Percentiles rank a stretch among this genome's conserved stretches.
Conservation (phyloP, 1,284 basidiomycete genomes). For the Afroboletus lepidellus region DNA sequence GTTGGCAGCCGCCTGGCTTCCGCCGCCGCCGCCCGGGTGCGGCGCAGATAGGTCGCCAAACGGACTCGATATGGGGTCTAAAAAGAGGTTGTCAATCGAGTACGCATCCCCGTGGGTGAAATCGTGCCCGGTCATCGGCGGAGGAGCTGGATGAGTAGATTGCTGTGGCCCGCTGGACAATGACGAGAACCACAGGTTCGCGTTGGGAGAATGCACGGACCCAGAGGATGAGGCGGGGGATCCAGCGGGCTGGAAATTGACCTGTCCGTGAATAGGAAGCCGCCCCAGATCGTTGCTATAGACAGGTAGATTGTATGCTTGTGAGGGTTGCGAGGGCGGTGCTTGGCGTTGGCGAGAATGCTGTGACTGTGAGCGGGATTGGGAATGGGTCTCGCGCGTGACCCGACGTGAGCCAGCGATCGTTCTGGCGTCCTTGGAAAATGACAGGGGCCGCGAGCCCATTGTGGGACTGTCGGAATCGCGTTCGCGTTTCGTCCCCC, state of each 20-base stretch:
- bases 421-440: constrained; percentile 21
- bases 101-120: constrained; percentile 14
- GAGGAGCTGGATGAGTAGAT: not conserved
- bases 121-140: constrained; percentile 4
- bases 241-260: constrained; percentile 13
- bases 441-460: constrained; percentile 1
- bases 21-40: not conserved
- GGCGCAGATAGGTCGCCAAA: constrained; percentile 14
- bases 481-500: constrained; percentile 59
- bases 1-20: not conserved
- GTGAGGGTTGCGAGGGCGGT: not conserved
- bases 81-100: constrained; percentile 28
- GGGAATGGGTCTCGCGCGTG: constrained; percentile 19
- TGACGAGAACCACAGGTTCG: constrained; percentile 22
- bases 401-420: constrained; percentile 37
- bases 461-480: constrained; percentile 44
- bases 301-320: constrained; percentile 43
- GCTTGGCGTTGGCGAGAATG: constrained; percentile 11
- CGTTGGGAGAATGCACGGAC: constrained; percentile 10
- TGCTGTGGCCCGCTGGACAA: constrained; percentile 2
- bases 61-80: constrained; percentile 20
- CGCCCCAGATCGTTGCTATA: constrained; percentile 60
- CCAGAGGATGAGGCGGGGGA: constrained; percentile 3
- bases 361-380: constrained; percentile 7
- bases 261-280: constrained; percentile 49